A percentile compares a stretch with the other conserved stretches of the same genome.
Conservation (phyloP, 768 basidiomycete genomes). For the Lactifluus subvellereus region DNA sequence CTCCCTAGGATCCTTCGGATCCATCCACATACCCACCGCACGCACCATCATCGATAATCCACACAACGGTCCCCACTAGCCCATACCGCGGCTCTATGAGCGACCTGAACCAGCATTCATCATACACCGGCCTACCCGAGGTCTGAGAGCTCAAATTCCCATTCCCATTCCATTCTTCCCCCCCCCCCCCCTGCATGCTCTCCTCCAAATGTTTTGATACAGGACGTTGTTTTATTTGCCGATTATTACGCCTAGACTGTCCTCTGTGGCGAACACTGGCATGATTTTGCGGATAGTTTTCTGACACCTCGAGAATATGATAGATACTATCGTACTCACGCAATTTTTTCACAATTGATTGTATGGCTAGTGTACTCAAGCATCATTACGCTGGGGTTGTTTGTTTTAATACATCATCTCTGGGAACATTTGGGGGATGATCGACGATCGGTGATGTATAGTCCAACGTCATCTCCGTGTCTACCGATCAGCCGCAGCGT, state of each 20-base stretch:
- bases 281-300: neutral
- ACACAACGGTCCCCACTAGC: constrained; percentile 1
- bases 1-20: constrained; percentile 22
- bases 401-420: neutral
- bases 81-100: neutral
- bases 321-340: neutral
- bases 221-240: neutral
- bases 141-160: constrained; percentile 1
- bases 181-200: too few relatives aligned
- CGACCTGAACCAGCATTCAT: constrained; percentile 15
- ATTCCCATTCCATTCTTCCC: neutral
- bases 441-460: too few relatives aligned
- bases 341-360: neutral
- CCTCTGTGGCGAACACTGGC: neutral
- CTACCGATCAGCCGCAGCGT: too few relatives aligned
- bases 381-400: too few relatives aligned
- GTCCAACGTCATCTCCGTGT: too few relatives aligned
- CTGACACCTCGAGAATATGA: neutral
- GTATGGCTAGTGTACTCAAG: too few relatives aligned
- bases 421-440: too few relatives aligned
- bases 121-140: constrained; percentile 20
- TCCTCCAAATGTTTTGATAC: neutral
- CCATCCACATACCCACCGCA: constrained; percentile 20
- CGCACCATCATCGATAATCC: constrained; percentile 13
- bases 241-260: neutral